Base-by-base conservation (phyloP, 345 rosid genomes). In the Gossypium sturtianum region DNA sequence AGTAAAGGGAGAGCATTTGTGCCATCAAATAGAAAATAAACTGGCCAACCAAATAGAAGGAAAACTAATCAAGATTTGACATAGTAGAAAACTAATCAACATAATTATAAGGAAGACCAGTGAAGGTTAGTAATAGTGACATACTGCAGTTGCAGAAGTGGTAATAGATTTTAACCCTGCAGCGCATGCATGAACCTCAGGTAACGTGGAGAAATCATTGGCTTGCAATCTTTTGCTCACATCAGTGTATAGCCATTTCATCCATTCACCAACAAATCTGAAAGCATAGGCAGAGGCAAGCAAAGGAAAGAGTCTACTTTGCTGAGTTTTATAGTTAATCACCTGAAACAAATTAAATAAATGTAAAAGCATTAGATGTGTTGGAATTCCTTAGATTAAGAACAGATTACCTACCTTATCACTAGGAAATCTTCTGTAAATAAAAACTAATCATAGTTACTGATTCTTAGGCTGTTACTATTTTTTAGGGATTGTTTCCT, bases 211-310 rank as follows among this genome's bases (percentile, higher is more conserved):
- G 78, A 93, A 93, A 84, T 96, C 99, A 73, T 82, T 87, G 76
- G 92, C 97, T 79, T 89, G 90, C 85, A 96, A 78, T 78, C 92
- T 90, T 82, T 85, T 83, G 56, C 91, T 91, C 65, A 96, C 99
- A 84, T 96, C 99, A 79, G 80, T 86, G 76, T 93, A 91, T 43
- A 96, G 91, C 97, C 93, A 91, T 61, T 90, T 88, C 85, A 96
- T 87, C 99, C 99, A 93, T 83, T 96, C 98, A 64, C 99, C 94
- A 60, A 90, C 98, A 79, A 96, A 90, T 83, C 98, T 90, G 78
- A 90, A 96, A 74, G 99, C 99, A 83, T 93, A 96, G 43, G 99
- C 99, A 74, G 98, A 93, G 80, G 99, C 99, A 83, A 96, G 88
- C 89, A 96, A 85, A 78, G 99, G 99, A 77, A 96, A 96, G 62